phyloP scores from a whole-genome alignment of 352 stramenopile species.

The Lagenidium sp. region DNA sequence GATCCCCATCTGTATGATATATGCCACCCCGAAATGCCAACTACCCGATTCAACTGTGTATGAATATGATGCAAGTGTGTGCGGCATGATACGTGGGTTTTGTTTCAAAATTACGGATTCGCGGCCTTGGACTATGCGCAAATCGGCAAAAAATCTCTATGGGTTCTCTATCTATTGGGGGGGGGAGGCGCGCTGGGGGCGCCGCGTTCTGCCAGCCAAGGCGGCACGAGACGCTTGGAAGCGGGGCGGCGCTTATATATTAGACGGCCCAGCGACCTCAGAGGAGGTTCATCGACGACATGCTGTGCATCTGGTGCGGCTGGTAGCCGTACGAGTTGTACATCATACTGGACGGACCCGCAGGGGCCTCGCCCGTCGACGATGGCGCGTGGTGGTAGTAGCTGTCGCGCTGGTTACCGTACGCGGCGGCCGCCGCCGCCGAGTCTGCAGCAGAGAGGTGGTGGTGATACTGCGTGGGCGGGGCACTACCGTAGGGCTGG shows the following conservation, averaged over 20 bases:
- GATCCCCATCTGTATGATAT: background rate
- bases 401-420: conserved; percentile 31
- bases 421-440: conserved; percentile 36
- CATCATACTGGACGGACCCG: conserved; percentile 36
- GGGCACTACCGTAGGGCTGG: conserved; percentile 27
- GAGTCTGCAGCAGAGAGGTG: conserved; percentile 55
- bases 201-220: background rate
- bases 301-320: conserved; percentile 70
- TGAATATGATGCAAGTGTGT: too few relatives aligned
- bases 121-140: background rate
- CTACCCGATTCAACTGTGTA: too few relatives aligned
- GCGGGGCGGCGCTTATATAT: conserved; percentile 14
- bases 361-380: conserved; percentile 1
- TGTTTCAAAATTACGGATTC: background rate
- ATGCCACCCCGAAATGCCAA: too few relatives aligned
- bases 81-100: too few relatives aligned
- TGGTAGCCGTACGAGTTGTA: conserved; percentile 48
- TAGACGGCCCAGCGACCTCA: conserved; percentile 11
- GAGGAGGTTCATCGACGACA: conserved; percentile 66
- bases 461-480: conserved; percentile 54
- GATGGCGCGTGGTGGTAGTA: conserved; percentile 57
- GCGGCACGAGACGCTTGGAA: too few relatives aligned
- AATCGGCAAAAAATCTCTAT: conserved; percentile 8
- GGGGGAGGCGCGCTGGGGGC: background rate
- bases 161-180: conserved; percentile 12